Conservation (phyloP, 2,329 filamentous ascomycete genomes). For the Coniochaeta sp. region DNA sequence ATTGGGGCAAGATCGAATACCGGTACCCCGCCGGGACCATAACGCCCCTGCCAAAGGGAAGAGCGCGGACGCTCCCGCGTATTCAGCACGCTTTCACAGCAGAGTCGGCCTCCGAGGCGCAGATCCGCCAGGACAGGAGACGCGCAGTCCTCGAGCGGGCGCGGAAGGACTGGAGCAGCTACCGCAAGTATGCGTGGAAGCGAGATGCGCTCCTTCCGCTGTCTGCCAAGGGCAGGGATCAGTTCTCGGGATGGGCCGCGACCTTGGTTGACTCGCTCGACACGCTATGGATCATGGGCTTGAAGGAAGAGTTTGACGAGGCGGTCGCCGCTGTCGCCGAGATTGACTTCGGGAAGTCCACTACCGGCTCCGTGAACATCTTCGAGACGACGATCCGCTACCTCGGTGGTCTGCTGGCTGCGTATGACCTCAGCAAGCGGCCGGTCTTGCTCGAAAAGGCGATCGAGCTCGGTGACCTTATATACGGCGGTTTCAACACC, state of each 20-base stretch:
- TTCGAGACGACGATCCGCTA: conserved; percentile 70
- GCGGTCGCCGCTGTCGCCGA: conserved; percentile 49
- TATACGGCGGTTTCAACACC: conserved; percentile 38
- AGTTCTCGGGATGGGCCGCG: conserved; percentile 60
- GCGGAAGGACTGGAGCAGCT: conserved; percentile 49
- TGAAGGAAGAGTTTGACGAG: conserved; percentile 57
- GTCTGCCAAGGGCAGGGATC: conserved; percentile 42
- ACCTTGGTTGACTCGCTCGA: conserved; percentile 61
- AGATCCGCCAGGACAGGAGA: conserved; percentile 22
- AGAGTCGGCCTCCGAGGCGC: neutral
- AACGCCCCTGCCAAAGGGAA: conserved; percentile 16
- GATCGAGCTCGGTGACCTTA: conserved; percentile 35
- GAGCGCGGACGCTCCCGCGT: neutral
- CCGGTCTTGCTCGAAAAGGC: conserved; percentile 33
- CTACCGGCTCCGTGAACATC: conserved; percentile 47
- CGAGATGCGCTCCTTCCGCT: conserved; percentile 56
- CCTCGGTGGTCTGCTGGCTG: conserved; percentile 61
- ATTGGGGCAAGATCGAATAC: conserved; percentile 25
- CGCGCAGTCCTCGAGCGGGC: conserved; percentile 42
- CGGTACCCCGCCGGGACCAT: conserved; percentile 15
- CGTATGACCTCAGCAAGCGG: conserved; percentile 59
- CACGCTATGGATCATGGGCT: conserved; percentile 64
- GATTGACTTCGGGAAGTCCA: conserved; percentile 55
- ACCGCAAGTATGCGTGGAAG: conserved; percentile 56
- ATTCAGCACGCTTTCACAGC: neutral